Evolutionary conservation across 106 monocot species (phyloP).

Genomic region (Narthecium ossifragum): DNA sequence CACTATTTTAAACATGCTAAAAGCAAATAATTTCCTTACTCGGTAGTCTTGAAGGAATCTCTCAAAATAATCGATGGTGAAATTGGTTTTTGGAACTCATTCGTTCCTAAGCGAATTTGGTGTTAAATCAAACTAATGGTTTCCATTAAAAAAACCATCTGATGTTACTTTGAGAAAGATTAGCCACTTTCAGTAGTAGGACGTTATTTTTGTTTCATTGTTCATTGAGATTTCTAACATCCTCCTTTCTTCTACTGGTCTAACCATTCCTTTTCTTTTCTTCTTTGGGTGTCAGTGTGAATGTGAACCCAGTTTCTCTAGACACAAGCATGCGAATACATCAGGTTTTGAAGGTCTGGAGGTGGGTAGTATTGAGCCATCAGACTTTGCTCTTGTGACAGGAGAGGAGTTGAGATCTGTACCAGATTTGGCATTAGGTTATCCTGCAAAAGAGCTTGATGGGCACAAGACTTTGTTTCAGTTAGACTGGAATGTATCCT

Average conservation of each 20-base stretch:
- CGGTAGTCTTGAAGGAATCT: no score
- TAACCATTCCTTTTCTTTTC: neutral
- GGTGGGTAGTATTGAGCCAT: conserved; percentile 15
- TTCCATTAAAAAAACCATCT: no score
- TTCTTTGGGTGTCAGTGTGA: no score
- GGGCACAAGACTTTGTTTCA: conserved; percentile 14
- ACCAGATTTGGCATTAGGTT: conserved; percentile 35
- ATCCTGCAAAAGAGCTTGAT: conserved; percentile 12
- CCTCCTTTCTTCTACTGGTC: neutral
- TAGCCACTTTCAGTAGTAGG: neutral
- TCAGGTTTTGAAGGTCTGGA: conserved; percentile 23
- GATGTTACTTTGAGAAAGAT: no score
- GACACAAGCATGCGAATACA: conserved; percentile 21
- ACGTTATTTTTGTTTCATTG: neutral
- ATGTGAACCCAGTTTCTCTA: no score
- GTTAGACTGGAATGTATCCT: conserved; percentile 49
- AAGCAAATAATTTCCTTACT: no score
- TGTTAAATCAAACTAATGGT: no score
- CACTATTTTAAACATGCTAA: no score
- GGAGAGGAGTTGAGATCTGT: conserved; percentile 11
- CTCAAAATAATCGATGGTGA: no score
- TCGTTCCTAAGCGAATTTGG: no score
- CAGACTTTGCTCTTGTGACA: conserved; percentile 18
- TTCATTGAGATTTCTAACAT: no score
- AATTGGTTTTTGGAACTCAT: no score